Evolutionary conservation across 2,329 filamentous ascomycete genomes (phyloP), one percentile per base, ranked within the genome.

Genomic region (Pseudogymnoascus sp.): DNA sequence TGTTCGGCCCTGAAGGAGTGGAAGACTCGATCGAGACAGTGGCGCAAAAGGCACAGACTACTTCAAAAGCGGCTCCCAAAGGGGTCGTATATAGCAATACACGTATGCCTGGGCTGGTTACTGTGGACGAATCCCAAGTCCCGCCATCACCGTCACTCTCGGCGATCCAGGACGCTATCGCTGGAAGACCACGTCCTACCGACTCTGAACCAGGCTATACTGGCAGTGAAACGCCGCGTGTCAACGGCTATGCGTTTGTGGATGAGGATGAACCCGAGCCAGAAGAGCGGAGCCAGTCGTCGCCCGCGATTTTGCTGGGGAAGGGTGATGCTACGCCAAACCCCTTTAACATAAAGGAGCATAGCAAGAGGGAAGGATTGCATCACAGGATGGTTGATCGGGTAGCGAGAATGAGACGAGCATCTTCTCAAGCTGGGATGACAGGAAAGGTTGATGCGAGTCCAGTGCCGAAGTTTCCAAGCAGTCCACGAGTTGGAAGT

Each of bases 181-280:
- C 88, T 1, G 91, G 92, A 8, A 84, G 80, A 6, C 85, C 88
- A 4, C 83, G 85, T 7, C 77, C 80, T 1, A 82, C 80, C 7
- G 83, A 87, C 23, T 84, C 85, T 11, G 86, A 91, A 68, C 84
- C 84, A 5, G 78, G 75, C 4, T 74, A 78, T 8, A 81, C 81
- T 2, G 83, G 79, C 65, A 80, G 80, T 1, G 92, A 96, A 74
- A 97, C 93, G 0, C 95, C 93, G 0, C 83, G 91, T 1, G 90
- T 97, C 0, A 96, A 96, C 67, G 95, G 95, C 1, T 99, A 97
- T 74, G 85, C 91, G 0, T 97, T 96, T 75, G 93, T 99, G 37
- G 92, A 96, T 69, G 51, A 57, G 51, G 91, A 96, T 64, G 89
- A 89, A 42, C 83, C 84, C 0, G 81, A 81, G 14, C 71, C 80